These are phyloP conservation scores for Fusarium liriodendri DNA, from an alignment of 2,329 filamentous ascomycete species.

Conservation along the genomic window DNA sequence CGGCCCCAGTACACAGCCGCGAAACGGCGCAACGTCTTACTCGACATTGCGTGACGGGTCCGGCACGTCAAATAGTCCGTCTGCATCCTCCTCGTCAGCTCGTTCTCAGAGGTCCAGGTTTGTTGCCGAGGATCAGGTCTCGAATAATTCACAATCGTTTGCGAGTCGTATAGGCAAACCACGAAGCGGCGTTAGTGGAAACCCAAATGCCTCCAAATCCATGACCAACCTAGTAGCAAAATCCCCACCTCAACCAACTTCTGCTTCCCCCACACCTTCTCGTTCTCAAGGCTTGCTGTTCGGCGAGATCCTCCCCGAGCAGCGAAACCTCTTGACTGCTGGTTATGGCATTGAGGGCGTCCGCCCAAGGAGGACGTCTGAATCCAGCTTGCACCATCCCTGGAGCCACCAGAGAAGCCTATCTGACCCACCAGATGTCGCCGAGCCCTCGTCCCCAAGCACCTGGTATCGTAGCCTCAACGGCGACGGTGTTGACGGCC, in stretches of 20 bases:
- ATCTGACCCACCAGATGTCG: slow-evolving; percentile 64
- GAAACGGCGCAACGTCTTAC: slow-evolving; percentile 54
- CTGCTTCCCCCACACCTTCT: slow-evolving; percentile 49
- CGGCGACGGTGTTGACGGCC: slow-evolving; percentile 37
- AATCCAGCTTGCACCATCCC: slow-evolving; percentile 72
- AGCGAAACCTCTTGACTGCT: slow-evolving; percentile 61
- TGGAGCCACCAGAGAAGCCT: slow-evolving; percentile 63
- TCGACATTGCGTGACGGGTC: slow-evolving; percentile 53
- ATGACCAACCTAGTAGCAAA: slow-evolving; percentile 49
- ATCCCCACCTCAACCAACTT: slow-evolving; percentile 48
- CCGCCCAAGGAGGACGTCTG: slow-evolving; percentile 73
- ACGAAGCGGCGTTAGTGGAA: slow-evolving; percentile 49
- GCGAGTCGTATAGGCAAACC: slow-evolving; percentile 69
- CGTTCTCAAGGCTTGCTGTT: slow-evolving; percentile 71
- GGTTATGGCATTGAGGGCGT: slow-evolving; percentile 70
- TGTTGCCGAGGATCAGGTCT: slow-evolving; percentile 62
- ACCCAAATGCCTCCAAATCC: slow-evolving; percentile 50
- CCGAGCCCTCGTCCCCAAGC: slow-evolving; percentile 72
- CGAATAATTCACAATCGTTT: slow-evolving; percentile 68
- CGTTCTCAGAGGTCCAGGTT: slow-evolving; percentile 59
- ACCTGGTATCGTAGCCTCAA: slow-evolving; percentile 68
- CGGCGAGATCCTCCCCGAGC: slow-evolving; percentile 76
- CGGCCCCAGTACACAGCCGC: slow-evolving; percentile 47
- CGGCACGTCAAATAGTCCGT: slow-evolving; percentile 34
- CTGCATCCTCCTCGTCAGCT: slow-evolving; percentile 39